Evolutionary conservation across 2,329 filamentous ascomycete genomes (phyloP).

Genomic region (Fusarium sarcochroum): DNA sequence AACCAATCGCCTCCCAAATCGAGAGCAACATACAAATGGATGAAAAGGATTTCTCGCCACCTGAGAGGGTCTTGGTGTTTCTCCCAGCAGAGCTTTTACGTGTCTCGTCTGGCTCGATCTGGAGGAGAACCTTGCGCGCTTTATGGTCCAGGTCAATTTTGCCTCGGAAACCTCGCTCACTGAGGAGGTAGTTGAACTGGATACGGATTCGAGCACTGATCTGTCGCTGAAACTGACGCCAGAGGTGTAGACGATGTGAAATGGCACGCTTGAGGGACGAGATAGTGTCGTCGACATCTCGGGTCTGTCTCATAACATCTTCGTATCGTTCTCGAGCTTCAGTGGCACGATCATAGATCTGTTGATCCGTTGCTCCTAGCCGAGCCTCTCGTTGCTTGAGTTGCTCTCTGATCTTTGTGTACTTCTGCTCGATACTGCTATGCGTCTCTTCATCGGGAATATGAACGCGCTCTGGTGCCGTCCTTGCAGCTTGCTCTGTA

Average conservation of each 20-base stretch:
- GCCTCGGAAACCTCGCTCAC: conserved; percentile 90
- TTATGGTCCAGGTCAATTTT: conserved; percentile 83
- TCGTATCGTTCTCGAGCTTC: conserved; percentile 60
- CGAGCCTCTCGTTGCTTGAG: conserved; percentile 69
- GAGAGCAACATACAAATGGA: conserved; percentile 93
- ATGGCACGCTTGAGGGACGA: conserved; percentile 71
- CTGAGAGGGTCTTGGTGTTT: conserved; percentile 91
- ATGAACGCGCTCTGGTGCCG: conserved; percentile 69
- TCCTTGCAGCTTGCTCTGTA: conserved; percentile 65
- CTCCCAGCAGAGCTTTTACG: conserved; percentile 78
- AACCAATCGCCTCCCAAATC: conserved; percentile 98
- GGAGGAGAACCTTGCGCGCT: conserved; percentile 80
- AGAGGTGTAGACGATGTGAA: conserved; percentile 78
- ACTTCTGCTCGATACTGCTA: conserved; percentile 67
- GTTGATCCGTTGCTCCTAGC: conserved; percentile 74
- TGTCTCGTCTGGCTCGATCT: conserved; percentile 80
- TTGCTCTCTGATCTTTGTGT: conserved; percentile 68
- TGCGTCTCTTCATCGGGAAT: conserved; percentile 76
- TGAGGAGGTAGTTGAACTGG: conserved; percentile 89
- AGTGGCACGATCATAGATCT: conserved; percentile 69
- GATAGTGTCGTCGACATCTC: conserved; percentile 59
- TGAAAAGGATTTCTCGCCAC: conserved; percentile 97
- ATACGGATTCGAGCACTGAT: conserved; percentile 90
- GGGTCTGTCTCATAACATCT: conserved; percentile 59
- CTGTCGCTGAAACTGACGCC: conserved; percentile 83